phyloP scores from a whole-genome alignment of 164 flowering plant species.

The Protea cynaroides region DNA sequence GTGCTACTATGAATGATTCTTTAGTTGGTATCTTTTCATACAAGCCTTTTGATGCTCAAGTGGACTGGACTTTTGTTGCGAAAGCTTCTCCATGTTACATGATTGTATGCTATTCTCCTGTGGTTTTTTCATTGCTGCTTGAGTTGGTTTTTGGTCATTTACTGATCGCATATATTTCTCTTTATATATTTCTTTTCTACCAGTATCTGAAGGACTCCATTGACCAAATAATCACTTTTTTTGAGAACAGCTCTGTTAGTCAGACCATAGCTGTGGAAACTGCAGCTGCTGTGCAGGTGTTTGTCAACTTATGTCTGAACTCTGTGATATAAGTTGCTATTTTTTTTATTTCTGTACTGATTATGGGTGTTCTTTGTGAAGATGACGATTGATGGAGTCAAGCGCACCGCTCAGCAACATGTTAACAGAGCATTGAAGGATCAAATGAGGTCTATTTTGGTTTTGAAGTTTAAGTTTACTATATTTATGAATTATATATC shows the following conservation, averaged over 20 bases:
- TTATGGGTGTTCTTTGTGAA: constrained; percentile 15
- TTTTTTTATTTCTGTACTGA: neutral
- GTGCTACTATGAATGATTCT: constrained; percentile 71
- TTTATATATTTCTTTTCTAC: neutral
- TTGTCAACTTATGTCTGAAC: constrained; percentile 1
- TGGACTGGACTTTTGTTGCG: constrained; percentile 95
- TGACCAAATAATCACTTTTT: too few relatives aligned
- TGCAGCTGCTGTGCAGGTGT: too few relatives aligned
- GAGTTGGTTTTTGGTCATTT: constrained; percentile 10
- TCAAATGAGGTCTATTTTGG: constrained; percentile 84
- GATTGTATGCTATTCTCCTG: constrained; percentile 51
- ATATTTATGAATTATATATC: too few relatives aligned
- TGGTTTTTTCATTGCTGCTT: constrained; percentile 3
- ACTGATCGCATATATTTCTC: constrained; percentile 5
- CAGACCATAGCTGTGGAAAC: too few relatives aligned
- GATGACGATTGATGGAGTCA: constrained; percentile 95
- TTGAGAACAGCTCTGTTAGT: too few relatives aligned
- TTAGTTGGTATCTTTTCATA: constrained; percentile 72
- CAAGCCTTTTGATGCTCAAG: constrained; percentile 81
- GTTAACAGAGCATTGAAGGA: constrained; percentile 81
- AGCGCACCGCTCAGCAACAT: constrained; percentile 90
- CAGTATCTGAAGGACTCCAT: constrained; percentile 96
- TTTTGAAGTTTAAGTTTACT: constrained; percentile 5
- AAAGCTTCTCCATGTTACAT: constrained; percentile 98
- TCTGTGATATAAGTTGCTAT: neutral